phyloP scores from a whole-genome alignment of 768 basidiomycete species.

The Daedaleopsis nitida region DNA sequence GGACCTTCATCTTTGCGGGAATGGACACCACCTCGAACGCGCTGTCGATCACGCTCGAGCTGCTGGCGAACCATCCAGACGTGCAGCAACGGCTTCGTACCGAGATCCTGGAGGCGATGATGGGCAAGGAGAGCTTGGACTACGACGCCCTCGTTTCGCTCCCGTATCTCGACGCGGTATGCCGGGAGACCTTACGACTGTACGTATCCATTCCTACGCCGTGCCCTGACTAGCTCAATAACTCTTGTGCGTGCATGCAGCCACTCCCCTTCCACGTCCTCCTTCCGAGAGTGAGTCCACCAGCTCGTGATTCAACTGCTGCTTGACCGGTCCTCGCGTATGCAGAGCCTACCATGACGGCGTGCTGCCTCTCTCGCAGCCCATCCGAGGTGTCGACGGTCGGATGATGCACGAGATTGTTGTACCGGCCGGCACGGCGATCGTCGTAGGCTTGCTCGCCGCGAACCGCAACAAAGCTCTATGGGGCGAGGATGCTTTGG shows the following conservation, averaged over 20 bases:
- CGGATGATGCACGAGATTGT: slow-evolving; percentile 14
- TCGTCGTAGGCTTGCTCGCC: slow-evolving; percentile 20
- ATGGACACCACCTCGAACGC: slow-evolving; percentile 30
- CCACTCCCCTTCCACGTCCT: slow-evolving; percentile 8
- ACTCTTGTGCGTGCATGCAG: not conserved
- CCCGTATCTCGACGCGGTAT: slow-evolving; percentile 20
- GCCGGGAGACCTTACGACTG: slow-evolving; percentile 18
- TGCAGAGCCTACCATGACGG: slow-evolving; percentile 10
- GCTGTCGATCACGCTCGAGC: slow-evolving; percentile 17
- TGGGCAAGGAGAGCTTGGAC: slow-evolving; percentile 15
- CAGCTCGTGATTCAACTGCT: not conserved
- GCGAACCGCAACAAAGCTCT: slow-evolving; percentile 28
- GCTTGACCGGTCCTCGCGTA: slow-evolving; percentile 5
- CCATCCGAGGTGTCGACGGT: slow-evolving; percentile 20
- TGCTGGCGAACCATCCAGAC: slow-evolving; percentile 32
- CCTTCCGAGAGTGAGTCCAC: slow-evolving; percentile 21
- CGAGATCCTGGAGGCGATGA: slow-evolving; percentile 15
- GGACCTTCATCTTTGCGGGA: slow-evolving; percentile 24
- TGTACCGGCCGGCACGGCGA: slow-evolving; percentile 20
- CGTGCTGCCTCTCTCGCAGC: slow-evolving; percentile 21
- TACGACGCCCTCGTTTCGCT: slow-evolving; percentile 15
- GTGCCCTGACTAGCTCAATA: too few relatives aligned
- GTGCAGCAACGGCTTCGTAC: slow-evolving; percentile 36
- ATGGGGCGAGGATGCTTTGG: slow-evolving; percentile 30
- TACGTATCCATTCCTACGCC: not conserved